Evolutionary conservation across 768 basidiomycete species (phyloP), one percentile per base, ranked within the genome.

Genomic region (Daedaleopsis nitida): DNA sequence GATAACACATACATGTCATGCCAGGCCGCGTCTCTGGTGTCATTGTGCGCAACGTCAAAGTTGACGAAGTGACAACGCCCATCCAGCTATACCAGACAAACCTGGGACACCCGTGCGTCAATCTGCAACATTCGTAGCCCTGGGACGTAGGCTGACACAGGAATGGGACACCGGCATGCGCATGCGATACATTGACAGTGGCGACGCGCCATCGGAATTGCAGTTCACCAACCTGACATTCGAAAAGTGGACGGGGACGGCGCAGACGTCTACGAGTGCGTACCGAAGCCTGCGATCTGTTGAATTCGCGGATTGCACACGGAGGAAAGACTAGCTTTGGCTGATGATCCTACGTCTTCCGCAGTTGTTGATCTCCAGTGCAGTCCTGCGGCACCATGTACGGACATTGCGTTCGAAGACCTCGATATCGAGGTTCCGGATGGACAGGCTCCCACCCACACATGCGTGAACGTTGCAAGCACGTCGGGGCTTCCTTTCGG

Each of bases 11-110:
- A 52, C 45, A 1, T 43, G 5, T 27, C 43, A 7, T 21, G 38
- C 38, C 51, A 83, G 83, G 82, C 6, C 69, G 70, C 44, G 78
- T 83, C 27, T 77, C 73, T 23, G 82, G 82, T 57, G 74, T 85
- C 38, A 69, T 76, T 35, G 72, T 73, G 38, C 71, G 74, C 37
- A 78, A 80, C 65, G 75, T 85, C 47, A 55, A 70, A 27, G 71
- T 86, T 16, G 80, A 85, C 65, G 75, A 75, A 12, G 83, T 85
- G 57, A 74, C 76, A 49, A 66, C 66, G 9, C 82, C 80, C 0
- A 69, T 83, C 11, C 80, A 82, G 60, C 63, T 85, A 17, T 80
- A 78, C 61, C 83, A 86, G 65, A 83, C 82, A 23, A 84, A 84
- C 66, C 75, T 73, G 17, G 83, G 74, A 4, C 74, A 80, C 48